A percentile compares a stretch with the other conserved stretches of the same genome.
Evolutionary conservation across 2,329 filamentous ascomycete genomes (phyloP).

Genomic region (Akanthomyces uredinophilus): DNA sequence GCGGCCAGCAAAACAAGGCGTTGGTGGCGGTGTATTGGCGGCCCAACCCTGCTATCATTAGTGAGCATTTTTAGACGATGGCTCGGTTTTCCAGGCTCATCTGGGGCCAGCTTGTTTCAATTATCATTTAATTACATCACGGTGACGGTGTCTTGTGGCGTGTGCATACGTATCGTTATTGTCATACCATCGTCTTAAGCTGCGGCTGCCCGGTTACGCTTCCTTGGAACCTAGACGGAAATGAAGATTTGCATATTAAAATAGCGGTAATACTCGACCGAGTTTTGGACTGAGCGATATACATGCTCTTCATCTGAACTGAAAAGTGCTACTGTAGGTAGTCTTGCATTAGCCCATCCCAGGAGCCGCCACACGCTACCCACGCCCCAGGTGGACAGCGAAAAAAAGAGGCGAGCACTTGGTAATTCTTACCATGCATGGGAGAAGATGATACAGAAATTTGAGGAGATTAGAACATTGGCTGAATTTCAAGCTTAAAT

Average conservation of each 20-base stretch:
- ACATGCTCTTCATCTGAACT: background rate
- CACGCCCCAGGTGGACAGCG: no score
- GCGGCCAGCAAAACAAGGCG: conserved; percentile 6
- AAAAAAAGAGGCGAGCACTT: no score
- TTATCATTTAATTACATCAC: conserved; percentile 9
- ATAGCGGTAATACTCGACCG: background rate
- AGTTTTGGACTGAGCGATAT: background rate
- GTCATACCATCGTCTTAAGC: background rate
- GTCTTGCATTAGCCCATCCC: background rate
- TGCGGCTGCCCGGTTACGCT: background rate
- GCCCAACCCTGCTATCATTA: conserved; percentile 1
- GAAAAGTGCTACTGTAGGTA: background rate
- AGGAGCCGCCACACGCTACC: background rate
- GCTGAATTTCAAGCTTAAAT: no score
- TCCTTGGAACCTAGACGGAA: background rate
- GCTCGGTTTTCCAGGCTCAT: background rate
- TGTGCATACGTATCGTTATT: background rate
- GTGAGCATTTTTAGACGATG: background rate
- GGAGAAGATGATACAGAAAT: no score
- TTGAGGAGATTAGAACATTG: no score
- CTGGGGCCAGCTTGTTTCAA: background rate
- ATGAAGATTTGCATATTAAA: background rate
- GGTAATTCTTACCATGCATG: no score
- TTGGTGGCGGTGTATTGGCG: background rate
- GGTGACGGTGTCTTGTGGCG: conserved; percentile 3